Base-by-base conservation (phyloP, 2,329 filamentous ascomycete genomes). In the Cladosporium sp. region DNA sequence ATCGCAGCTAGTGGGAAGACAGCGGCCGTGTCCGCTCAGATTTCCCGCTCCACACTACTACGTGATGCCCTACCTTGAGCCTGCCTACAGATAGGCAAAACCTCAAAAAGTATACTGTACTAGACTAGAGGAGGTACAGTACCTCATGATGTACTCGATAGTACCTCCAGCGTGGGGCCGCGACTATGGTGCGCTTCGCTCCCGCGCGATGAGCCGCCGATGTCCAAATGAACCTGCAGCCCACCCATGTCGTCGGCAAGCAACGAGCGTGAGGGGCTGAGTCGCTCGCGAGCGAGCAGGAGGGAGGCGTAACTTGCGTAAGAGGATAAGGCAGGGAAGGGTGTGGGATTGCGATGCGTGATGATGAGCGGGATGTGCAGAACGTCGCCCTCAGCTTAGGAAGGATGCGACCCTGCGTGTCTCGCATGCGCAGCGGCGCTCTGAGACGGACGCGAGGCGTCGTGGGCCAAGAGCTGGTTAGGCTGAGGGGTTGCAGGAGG, bases 331-430 rank as follows among this genome's bases (percentile, higher is more conserved):
- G n/a, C n/a, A n/a, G n/a, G n/a, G n/a, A n/a, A 46, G 39, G 39
- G 39, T 46, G 39, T 46, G 39, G 39, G 39, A n/a, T 23, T 39
- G 34, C 34, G 1, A 46, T 11, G 39, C 39, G 39, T 46, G 39
- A 46, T 46, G 39, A 46, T 46, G 39, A 54, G 51, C 51, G 51
- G 51, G 51, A 54, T 54, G 51, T 54, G 51, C 51, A 54, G 51
- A 54, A 54, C 32, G 39, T 54, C 32, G 51, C 18, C 26, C 51
- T 54, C 51, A 32, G 51, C 51, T 32, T 32, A 54, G 39, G 39
- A 46, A 46, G 39, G 51, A 54, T 54, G 11, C 25, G 26, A 46
- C 51, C 51, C 51, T 54, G 51, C 51, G 18, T 30, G 26, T n/a
- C 25, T 54, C 51, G 18, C 39, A 23, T 21, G 39, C 39, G n/a